Base-by-base conservation (phyloP, 164 flowering plant species). In the Paratinospora sagittata region DNA sequence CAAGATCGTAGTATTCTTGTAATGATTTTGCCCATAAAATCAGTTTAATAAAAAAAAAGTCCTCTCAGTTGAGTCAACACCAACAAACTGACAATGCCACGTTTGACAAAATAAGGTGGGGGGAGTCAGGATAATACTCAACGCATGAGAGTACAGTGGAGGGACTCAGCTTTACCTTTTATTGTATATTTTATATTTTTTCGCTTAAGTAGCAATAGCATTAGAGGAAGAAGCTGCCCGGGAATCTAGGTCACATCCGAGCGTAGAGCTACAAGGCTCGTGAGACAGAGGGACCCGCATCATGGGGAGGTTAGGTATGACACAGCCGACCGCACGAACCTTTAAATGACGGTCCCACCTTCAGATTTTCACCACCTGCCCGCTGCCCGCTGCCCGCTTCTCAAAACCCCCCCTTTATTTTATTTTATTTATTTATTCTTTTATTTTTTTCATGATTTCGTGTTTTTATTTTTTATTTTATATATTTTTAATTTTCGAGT, bases 161-260 rank as follows among this genome's bases (percentile, higher is more conserved):
- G 47, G 14, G 47, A 43, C 47, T 43, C 47, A 43, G 2, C 47
- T n/a, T n/a, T n/a, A n/a, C 3, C 34, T 63, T 30, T n/a, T n/a
- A n/a, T n/a, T n/a, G n/a, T n/a, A n/a, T n/a, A n/a, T n/a, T 30
- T 30, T 30, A 1, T 30, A 30, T 30, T 30, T 30, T 30, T 30
- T 30, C 2, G 34, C 34, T 30, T 30, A 4, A 30, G 34, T 30
- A 30, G 34, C 4, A 30, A 4, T 30, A 30, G n/a, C 4, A 30
- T 30, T 1, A 30, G 34, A 30, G 34, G 34, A 30, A 30, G 47
- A 65, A 13, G 57, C 69, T 67, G 55, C 69, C 69, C 69, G 69
- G 57, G 69, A 75, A 91, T 87, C 85, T 93, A 97, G 74, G 84
- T 80, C 64, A 86, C 90, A 49, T 85, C 93, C 91, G 49, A 65